Base-by-base conservation (phyloP, 2,329 filamentous ascomycete genomes). In the Exophiala sp. region DNA sequence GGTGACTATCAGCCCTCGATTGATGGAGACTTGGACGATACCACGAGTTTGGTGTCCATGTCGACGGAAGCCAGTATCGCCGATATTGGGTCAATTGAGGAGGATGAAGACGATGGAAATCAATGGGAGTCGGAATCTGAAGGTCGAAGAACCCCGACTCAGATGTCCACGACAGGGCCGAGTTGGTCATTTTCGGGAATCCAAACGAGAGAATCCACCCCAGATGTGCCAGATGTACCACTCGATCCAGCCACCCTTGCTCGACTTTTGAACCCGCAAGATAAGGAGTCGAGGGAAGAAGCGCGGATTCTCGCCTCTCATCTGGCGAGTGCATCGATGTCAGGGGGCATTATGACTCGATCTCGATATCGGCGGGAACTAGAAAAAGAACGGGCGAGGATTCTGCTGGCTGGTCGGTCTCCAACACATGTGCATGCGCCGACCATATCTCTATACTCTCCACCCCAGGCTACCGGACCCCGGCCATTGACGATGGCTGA, bases 231-330 rank as follows among this genome's bases (percentile, higher is more conserved):
- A 21, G 85, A 88, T 61, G 75, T 74, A 21, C 75, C 82, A 2
- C 72, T 94, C 53, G 80, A 82, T 46, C 73, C 83, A 50, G 66
- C 74, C 9, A 83, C 87, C 50, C 77, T 98, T 11, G 87, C 89
- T 1, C 79, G 83, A 19, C 80, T 97, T 0, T 79, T 98, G 6
- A 82, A 95, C 59, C 93, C 93, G 1, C 80, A 78, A 53, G 88
- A 79, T 24, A 76, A 80, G 0, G 86, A 90, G 53, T 86, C 94
- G 56, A 81, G 82, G 32, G 82, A 89, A 45, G 86, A 95, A 68
- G 90, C 93, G 0, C 79, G 81, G 46, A 78, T 89, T 1, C 77
- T 97, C 1, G 84, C 91, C 3, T 84, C 87, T 0, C 90, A 95
- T 65, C 75, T 97, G 1, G 74, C 42, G 11, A 35, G 21, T 19